Base-by-base conservation (phyloP, 257 asterid species). In the Cordia subcordata region DNA sequence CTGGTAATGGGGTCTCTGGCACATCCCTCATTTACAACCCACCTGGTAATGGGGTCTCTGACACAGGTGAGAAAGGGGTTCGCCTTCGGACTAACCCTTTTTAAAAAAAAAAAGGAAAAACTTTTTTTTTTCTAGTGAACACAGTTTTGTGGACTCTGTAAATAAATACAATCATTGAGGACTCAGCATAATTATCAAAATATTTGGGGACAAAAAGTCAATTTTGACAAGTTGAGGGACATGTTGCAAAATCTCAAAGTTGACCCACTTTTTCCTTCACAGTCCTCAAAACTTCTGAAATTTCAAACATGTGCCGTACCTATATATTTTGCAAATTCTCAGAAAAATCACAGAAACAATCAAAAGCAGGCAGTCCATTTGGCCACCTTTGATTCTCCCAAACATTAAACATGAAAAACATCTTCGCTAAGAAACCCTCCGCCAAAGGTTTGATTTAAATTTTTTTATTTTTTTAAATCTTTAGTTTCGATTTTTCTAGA, bases 371-470 rank as follows among this genome's bases (percentile, higher is more conserved):
- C 1, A 42, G 15, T 3, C n/a, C 47, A 42, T 14, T 14, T 42
- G 3, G 4, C 3, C 10, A 8, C 47, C 47, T 42, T 4, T 2
- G 15, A 42, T 42, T 10, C 15, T 42, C 47, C 15, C 8, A 10
- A 42, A 42, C 47, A 12, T 14, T 10, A 42, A 53, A 21, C 38
- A 21, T 53, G 39, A 53, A 53, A 38, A 53, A 53, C 39, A 53
- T 53, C 17, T 53, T 53, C 38, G 57, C 17, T 8, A 53, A 22
- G 33, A 53, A 53, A 22, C 57, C 57, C n/a, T 10, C 57, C 10
- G 57, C 57, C 37, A 53, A 53, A 53, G 57, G 57, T 53, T 50
- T 50, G 55, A 0, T n/a, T 21, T 47, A 4, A 9, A 13, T 14
- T 12, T 47, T 18, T 1, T 17, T n/a, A 16, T 50, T 50, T 8